Conservation (phyloP, 2,329 filamentous ascomycete species). For the Polychaeton citri region DNA sequence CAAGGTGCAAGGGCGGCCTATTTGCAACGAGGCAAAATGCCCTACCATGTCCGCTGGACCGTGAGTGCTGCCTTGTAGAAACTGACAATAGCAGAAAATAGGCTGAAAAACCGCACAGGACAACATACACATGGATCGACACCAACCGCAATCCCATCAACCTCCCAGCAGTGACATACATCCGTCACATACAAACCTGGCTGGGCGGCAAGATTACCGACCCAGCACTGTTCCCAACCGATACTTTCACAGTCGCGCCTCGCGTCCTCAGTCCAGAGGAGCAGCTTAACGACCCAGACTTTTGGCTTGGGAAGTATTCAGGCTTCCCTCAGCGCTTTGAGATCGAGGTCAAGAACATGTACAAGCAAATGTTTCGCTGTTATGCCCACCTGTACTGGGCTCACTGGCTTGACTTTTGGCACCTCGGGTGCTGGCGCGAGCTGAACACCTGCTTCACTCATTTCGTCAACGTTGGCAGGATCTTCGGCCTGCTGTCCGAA, state of each 20-base stretch:
- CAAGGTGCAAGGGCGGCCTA: constrained; percentile 54
- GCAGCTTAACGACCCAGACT: constrained; percentile 40
- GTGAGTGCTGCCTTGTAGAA: constrained; percentile 48
- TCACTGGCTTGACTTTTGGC: constrained; percentile 40
- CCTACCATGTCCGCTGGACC: constrained; percentile 88
- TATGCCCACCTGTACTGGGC: constrained; percentile 40
- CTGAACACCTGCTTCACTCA: constrained; percentile 42
- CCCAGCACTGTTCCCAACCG: constrained; percentile 77
- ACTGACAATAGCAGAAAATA: no score
- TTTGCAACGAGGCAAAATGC: constrained; percentile 75
- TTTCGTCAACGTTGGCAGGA: constrained; percentile 53
- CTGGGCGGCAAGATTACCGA: constrained; percentile 94
- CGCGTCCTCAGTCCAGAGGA: constrained; percentile 32
- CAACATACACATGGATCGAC: constrained; percentile 95
- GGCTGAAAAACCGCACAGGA: no score
- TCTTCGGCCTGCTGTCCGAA: constrained; percentile 65
- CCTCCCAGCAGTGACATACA: constrained; percentile 84
- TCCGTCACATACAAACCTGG: constrained; percentile 93
- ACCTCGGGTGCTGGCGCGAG: constrained; percentile 34
- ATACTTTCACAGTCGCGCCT: constrained; percentile 54
- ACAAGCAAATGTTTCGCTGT: constrained; percentile 42
- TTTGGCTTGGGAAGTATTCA: constrained; percentile 82
- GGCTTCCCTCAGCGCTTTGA: constrained; percentile 45
- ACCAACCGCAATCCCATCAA: constrained; percentile 76
- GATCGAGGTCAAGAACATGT: constrained; percentile 64